Conservation (phyloP, 2,329 filamentous ascomycete genomes). For the Sclerotinia nivalis region DNA sequence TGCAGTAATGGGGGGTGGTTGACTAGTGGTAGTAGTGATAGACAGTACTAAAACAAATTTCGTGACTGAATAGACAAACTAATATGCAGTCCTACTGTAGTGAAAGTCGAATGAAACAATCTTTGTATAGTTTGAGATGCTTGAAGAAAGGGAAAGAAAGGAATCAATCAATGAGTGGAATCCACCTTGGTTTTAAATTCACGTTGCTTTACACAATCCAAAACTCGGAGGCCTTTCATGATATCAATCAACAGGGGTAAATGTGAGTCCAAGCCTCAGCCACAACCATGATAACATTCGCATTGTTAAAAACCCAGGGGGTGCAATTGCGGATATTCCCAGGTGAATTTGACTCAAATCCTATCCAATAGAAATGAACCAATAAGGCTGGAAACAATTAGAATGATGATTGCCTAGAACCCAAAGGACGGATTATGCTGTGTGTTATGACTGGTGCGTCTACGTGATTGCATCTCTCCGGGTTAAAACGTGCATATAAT, state of each 20-base stretch:
- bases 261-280: slow-evolving; percentile 7
- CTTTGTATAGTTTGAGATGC: background rate
- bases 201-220: background rate
- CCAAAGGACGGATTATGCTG: slow-evolving; percentile 8
- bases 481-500: background rate
- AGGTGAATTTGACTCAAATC: slow-evolving; percentile 9
- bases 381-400: background rate
- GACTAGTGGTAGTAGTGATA: background rate
- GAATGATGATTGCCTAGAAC: slow-evolving; percentile 20
- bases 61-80: background rate
- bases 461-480: background rate
- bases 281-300: slow-evolving; percentile 4
- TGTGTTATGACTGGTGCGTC: slow-evolving; percentile 3
- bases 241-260: background rate
- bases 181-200: slow-evolving; percentile 18
- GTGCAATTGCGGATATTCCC: background rate
- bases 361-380: slow-evolving; percentile 10
- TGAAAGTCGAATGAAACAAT: background rate
- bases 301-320: background rate
- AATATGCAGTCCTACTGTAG: background rate
- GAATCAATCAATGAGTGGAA: slow-evolving; percentile 12
- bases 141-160: background rate
- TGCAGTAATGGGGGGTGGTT: background rate
- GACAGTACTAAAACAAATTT: background rate
- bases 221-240: slow-evolving; percentile 3